Conservation (phyloP, 306 rosid genomes). For the Vicia villosa region DNA sequence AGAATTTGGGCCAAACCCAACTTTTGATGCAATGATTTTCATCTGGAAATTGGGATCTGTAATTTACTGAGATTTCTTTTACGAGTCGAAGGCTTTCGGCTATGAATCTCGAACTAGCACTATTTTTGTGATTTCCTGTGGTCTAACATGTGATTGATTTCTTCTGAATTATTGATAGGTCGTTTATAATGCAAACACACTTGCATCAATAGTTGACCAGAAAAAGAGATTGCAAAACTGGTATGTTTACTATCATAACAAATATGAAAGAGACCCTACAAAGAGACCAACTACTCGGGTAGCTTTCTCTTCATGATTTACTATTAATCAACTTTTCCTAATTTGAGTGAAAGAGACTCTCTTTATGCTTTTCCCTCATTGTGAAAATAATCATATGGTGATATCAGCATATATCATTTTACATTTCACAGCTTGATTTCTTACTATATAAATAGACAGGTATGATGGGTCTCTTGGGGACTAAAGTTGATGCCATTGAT, state of each 20-base stretch:
- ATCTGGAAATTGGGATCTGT: constrained; percentile 10
- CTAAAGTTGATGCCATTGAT: constrained; percentile 69
- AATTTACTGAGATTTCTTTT: constrained; percentile 3
- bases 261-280: constrained; percentile 62
- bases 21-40: constrained; percentile 22
- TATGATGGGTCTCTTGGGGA: constrained; percentile 65
- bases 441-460: constrained; percentile 73
- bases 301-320: constrained; percentile 45
- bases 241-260: constrained; percentile 76
- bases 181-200: constrained; percentile 77
- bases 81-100: constrained; percentile 8
- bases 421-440: constrained; percentile 47
- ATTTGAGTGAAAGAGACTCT: constrained; percentile 3
- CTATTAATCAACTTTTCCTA: not conserved
- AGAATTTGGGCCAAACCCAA: constrained; percentile 13
- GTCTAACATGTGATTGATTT: constrained; percentile 19
- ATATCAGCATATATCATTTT: constrained; percentile 30
- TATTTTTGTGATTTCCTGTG: constrained; percentile 3
- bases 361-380: constrained; percentile 8
- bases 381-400: constrained; percentile 22
- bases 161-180: constrained; percentile 49
- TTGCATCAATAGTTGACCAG: constrained; percentile 63
- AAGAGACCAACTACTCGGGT: constrained; percentile 78
- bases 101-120: constrained; percentile 13
- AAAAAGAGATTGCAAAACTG: constrained; percentile 65